These are phyloP conservation scores for Nakazawaea pomicola DNA, from an alignment of 805 yeast species.

Conservation along the genomic window DNA sequence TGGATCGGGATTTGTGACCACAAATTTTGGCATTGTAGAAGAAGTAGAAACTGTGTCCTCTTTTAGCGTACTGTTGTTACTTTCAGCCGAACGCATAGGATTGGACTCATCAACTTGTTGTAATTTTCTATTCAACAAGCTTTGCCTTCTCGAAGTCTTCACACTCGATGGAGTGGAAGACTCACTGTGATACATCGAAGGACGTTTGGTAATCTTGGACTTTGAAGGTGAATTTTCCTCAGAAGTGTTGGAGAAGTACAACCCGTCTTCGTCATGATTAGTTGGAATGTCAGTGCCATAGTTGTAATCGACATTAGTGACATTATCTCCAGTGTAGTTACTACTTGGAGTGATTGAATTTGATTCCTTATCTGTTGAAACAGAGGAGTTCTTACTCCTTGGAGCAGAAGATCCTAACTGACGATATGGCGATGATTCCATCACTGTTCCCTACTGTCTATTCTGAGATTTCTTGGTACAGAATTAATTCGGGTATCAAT, in stretches of 20 bases:
- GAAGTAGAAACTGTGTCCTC: too few species aligned
- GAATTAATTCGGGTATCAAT: too few species aligned
- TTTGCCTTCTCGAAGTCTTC: slow-evolving; percentile 10
- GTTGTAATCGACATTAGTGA: background rate
- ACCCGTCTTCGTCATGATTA: too few species aligned
- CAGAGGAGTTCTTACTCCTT: slow-evolving; percentile 2
- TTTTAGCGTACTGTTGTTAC: background rate
- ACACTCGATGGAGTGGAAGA: background rate
- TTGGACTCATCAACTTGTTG: slow-evolving; percentile 9
- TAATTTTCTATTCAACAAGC: slow-evolving; percentile 6
- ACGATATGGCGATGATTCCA: background rate
- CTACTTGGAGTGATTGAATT: slow-evolving; percentile 6
- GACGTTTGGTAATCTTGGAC: slow-evolving; percentile 7
- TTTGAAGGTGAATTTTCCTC: background rate
- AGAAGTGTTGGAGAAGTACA: too few species aligned
- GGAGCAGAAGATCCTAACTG: background rate
- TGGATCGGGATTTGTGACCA: slow-evolving; percentile 12
- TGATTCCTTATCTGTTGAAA: slow-evolving; percentile 1
- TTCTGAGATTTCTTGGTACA: too few species aligned
- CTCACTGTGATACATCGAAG: slow-evolving; percentile 13
- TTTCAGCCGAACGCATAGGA: background rate
- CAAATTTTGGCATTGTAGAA: slow-evolving; percentile 10
- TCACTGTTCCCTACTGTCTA: too few species aligned
- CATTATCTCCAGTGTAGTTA: background rate
- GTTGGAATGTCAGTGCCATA: too few species aligned